phyloP scores from a whole-genome alignment of 768 basidiomycete genomes.

The Leccinum pellstonianum region DNA sequence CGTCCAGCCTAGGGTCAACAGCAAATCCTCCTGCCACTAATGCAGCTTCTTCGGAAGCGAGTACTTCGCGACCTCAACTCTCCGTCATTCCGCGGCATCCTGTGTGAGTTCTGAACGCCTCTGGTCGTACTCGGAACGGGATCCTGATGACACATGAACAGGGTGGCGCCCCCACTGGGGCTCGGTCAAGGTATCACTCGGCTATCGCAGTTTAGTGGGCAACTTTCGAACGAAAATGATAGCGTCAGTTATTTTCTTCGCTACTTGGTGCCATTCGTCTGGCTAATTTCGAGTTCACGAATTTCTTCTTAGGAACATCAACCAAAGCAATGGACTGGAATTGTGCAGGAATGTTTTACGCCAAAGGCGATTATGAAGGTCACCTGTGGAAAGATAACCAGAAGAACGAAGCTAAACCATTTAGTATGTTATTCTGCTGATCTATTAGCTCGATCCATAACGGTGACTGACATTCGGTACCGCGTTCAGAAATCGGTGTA shows the following conservation, averaged over 20 bases:
- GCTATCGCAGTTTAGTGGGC: constrained; percentile 67
- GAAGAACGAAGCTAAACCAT: constrained; percentile 75
- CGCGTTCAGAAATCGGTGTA: no score
- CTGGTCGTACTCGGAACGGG: neutral
- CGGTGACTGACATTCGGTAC: neutral
- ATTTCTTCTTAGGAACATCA: constrained; percentile 50
- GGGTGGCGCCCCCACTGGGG: constrained; percentile 39
- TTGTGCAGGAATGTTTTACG: constrained; percentile 70
- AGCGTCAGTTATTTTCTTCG: constrained; percentile 31
- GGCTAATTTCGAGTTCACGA: constrained; percentile 5
- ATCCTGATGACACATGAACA: constrained; percentile 24
- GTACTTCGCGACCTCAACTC: no score
- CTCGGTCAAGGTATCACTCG: constrained; percentile 63
- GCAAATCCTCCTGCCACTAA: constrained; percentile 25
- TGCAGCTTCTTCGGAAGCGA: constrained; percentile 2
- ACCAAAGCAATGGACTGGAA: constrained; percentile 61
- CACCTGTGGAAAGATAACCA: constrained; percentile 83
- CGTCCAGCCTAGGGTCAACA: constrained; percentile 31
- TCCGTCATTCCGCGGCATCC: no score
- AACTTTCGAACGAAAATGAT: constrained; percentile 55
- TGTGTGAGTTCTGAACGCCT: constrained; percentile 25
- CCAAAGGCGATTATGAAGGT: constrained; percentile 71
- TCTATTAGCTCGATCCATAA: neutral
- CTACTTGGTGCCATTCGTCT: neutral
- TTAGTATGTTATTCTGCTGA: constrained; percentile 51